Percentiles rank a stretch among this genome's conserved stretches.
Conservation (phyloP, 164 flowering plant species). For the Kalanchoe fedtschenkoi region DNA sequence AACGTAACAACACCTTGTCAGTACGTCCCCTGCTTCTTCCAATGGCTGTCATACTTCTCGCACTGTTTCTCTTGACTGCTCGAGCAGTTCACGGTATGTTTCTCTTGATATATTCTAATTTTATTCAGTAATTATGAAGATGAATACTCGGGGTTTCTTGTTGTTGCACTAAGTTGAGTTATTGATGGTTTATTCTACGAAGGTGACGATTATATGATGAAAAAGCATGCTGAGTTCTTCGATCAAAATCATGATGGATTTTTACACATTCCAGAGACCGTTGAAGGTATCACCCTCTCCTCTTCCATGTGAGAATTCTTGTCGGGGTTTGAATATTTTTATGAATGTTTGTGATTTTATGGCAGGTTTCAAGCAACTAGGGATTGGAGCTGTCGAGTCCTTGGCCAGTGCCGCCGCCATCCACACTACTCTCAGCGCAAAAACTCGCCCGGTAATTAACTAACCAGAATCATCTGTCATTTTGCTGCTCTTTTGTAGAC, state of each 20-base stretch:
- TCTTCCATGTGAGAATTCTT: neutral
- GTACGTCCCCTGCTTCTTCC: no score
- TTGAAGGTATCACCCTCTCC: neutral
- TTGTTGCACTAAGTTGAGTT: neutral
- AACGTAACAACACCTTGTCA: no score
- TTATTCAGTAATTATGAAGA: neutral
- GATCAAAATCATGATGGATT: neutral
- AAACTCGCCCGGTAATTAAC: neutral
- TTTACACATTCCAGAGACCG: neutral
- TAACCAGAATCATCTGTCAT: neutral
- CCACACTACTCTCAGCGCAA: neutral
- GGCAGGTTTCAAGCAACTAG: neutral
- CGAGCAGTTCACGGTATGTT: neutral
- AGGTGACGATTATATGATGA: neutral
- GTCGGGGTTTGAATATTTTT: neutral
- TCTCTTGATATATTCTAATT: no score
- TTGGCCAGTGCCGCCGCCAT: neutral
- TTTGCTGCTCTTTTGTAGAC: neutral
- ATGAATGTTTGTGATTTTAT: neutral
- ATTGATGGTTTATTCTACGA: neutral
- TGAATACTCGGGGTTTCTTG: no score
- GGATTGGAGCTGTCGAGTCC: neutral
- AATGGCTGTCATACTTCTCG: neutral
- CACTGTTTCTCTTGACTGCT: neutral
- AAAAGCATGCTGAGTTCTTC: neutral